These are phyloP conservation scores for Ephemerocybe angulata DNA, from an alignment of 768 basidiomycete species.

Conservation along the genomic window DNA sequence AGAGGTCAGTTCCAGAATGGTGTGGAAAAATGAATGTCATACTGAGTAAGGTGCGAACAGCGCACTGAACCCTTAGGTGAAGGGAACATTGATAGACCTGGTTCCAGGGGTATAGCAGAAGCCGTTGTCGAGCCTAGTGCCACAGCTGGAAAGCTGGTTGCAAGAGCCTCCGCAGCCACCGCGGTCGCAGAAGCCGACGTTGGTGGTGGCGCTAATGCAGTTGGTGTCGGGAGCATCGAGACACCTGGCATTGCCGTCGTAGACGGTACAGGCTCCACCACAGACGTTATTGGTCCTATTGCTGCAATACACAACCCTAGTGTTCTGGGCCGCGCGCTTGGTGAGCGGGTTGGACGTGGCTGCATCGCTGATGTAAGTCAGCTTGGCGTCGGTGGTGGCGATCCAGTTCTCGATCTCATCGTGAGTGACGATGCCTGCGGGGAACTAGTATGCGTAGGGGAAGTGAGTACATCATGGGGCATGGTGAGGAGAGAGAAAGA, in stretches of 20 bases:
- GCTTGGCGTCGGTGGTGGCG: slow-evolving; percentile 10
- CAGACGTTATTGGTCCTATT: slow-evolving; percentile 21
- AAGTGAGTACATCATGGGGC: no score
- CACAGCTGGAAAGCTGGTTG: slow-evolving; percentile 19
- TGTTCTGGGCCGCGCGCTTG: slow-evolving; percentile 16
- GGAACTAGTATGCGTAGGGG: no score
- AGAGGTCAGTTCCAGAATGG: no score
- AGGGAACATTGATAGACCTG: slow-evolving; percentile 19
- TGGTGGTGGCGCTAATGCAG: slow-evolving; percentile 26
- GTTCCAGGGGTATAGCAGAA: slow-evolving; percentile 31
- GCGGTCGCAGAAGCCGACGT: slow-evolving; percentile 27
- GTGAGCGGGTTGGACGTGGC: slow-evolving; percentile 25
- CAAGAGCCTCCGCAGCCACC: slow-evolving; percentile 23
- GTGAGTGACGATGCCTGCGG: neutral
- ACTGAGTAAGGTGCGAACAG: no score
- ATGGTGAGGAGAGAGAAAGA: no score
- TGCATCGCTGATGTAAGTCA: slow-evolving; percentile 31
- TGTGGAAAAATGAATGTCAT: no score
- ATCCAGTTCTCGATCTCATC: slow-evolving; percentile 11
- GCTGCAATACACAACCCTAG: slow-evolving; percentile 28
- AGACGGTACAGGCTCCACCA: slow-evolving; percentile 29
- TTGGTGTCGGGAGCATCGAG: slow-evolving; percentile 24
- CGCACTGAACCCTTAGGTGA: neutral
- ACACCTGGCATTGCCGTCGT: slow-evolving; percentile 25
- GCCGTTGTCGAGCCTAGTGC: slow-evolving; percentile 18